These are phyloP conservation scores for Talinum fruticosum DNA, from an alignment of 148 eudicot species.

Conservation along the genomic window DNA sequence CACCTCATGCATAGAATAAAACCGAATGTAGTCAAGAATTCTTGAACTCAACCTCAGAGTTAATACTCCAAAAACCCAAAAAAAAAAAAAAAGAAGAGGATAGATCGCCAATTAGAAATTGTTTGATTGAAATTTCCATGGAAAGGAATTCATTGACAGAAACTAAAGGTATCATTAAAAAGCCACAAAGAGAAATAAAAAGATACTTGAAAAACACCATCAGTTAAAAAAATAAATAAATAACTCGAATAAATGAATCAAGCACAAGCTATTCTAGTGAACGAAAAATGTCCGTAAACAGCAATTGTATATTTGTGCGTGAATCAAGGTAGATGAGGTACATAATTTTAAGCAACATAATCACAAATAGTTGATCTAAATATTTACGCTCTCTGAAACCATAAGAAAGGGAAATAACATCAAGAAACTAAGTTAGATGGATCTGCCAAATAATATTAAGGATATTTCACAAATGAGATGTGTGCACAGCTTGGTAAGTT, in stretches of 20 bases:
- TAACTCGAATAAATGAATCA: neutral
- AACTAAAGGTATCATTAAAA: neutral
- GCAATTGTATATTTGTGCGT: neutral
- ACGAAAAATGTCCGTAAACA: neutral
- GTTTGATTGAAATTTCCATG: neutral
- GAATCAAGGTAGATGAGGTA: neutral
- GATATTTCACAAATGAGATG: conserved; percentile 97
- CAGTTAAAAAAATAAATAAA: too few relatives aligned
- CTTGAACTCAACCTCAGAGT: neutral
- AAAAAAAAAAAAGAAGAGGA: neutral
- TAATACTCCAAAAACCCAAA: neutral
- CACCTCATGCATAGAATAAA: neutral
- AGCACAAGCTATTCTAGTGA: neutral
- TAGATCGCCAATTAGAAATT: neutral
- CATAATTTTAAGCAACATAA: conserved; percentile 4
- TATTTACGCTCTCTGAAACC: neutral
- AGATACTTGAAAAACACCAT: neutral
- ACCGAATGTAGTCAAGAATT: conserved; percentile 11
- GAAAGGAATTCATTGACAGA: neutral
- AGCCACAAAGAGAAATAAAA: conserved; percentile 3
- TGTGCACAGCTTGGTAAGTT: conserved; percentile 78
- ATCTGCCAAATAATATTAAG: conserved; percentile 28
- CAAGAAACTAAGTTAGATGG: conserved; percentile 1
- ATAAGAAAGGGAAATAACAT: neutral
- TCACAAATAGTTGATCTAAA: neutral